These are phyloP conservation scores for Pezicula radicicola DNA, from an alignment of 2,329 filamentous ascomycete species.

Conservation along the genomic window DNA sequence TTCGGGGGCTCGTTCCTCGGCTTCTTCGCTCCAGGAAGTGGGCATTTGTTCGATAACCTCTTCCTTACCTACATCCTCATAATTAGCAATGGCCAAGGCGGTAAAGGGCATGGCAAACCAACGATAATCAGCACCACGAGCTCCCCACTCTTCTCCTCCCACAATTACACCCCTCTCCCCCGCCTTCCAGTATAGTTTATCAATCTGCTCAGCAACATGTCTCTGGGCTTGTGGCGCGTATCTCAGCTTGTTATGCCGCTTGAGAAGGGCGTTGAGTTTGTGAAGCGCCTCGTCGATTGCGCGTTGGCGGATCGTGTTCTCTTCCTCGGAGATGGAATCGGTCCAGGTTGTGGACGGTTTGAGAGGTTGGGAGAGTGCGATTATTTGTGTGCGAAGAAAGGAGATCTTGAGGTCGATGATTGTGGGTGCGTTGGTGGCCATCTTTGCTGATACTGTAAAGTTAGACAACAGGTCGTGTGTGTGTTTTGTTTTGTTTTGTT, in stretches of 20 bases:
- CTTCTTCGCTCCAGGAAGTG: slow-evolving; percentile 28
- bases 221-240: slow-evolving; percentile 68
- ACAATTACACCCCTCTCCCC: slow-evolving; percentile 30
- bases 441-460: slow-evolving; percentile 11
- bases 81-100: not conserved
- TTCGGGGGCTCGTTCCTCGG: slow-evolving; percentile 31
- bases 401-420: slow-evolving; percentile 60
- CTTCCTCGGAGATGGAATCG: slow-evolving; percentile 21
- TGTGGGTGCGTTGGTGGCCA: slow-evolving; percentile 42
- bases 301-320: slow-evolving; percentile 35
- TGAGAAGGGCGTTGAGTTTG: slow-evolving; percentile 58
- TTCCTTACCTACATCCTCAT: slow-evolving; percentile 11
- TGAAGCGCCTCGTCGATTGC: slow-evolving; percentile 54
- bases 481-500: no score
- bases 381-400: slow-evolving; percentile 62
- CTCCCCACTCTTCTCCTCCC: slow-evolving; percentile 36
- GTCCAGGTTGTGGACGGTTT: slow-evolving; percentile 51
- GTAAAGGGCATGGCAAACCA: slow-evolving; percentile 4
- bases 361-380: slow-evolving; percentile 58
- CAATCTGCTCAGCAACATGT: slow-evolving; percentile 71
- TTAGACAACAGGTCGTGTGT: no score
- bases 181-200: slow-evolving; percentile 56
- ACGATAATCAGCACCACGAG: slow-evolving; percentile 31
- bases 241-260: slow-evolving; percentile 62
- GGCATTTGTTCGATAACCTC: slow-evolving; percentile 25